Base-by-base conservation (phyloP, 805 yeast genomes). In the Sugiyamaella floridensis region DNA sequence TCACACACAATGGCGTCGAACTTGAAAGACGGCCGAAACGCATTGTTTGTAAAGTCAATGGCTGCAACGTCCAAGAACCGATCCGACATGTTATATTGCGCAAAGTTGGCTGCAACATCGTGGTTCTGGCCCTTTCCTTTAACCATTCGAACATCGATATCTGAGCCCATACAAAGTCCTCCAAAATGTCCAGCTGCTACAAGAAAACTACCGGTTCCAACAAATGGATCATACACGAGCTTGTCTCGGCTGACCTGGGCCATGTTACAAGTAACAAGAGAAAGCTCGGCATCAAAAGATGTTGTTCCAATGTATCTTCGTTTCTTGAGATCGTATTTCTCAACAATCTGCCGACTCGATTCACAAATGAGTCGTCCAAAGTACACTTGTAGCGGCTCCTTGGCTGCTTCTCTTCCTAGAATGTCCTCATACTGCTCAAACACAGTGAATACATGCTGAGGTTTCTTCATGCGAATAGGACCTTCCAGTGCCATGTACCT, bases 1-100 rank as follows among this genome's bases (percentile, higher is more conserved):
- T 93, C 99, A 65, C 97, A 89, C 1, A 92, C 79, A 4, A 93
- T 92, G 1, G 86, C 76, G 65, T 93, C 97, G 12, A 93, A 75
- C 26, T 59, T 64, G 20, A 93, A 68, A 57, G 77, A 75, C 0
- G 66, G 54, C 58, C 97, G 75, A 50, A 93, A 73, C 2, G 96
- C 85, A 66, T 86, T 85, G 66, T 93, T 89, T 1, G 98, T 93
- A 68, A 93, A 93, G 70, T 93, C 99, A 93, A 93, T 87, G 14
- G 95, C 83, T 60, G 88, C 60, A 0, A 85, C 84, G 65, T 90
- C 98, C 50, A 89, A 67, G 60, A 83, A 85, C 45, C 75, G 71
- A 2, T 71, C 60, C 1, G 74, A 57, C 1, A 86, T 80, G 1
- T 76, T 74, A 65, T 92, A 92, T 66, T 89, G 87, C 56, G 78